Conservation (phyloP, 306 rosid species). For the Cucumis cinereus region DNA sequence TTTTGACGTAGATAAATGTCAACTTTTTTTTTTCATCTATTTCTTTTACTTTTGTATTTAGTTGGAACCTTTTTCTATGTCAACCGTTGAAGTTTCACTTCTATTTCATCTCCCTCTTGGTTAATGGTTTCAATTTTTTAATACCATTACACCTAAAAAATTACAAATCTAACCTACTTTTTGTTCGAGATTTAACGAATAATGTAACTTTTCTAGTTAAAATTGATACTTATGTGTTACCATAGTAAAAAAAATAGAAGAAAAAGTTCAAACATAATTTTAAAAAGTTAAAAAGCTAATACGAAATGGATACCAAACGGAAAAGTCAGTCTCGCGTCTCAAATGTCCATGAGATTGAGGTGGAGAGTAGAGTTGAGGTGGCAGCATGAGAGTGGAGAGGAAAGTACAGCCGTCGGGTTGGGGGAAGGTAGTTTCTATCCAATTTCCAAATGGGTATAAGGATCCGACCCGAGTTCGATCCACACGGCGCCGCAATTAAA, state of each 20-base stretch:
- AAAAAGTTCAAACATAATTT: too few relatives aligned
- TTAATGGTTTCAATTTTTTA: neutral
- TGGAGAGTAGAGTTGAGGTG: neutral
- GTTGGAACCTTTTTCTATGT: neutral
- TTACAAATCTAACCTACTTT: neutral
- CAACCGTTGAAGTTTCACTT: neutral
- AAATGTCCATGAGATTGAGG: too few relatives aligned
- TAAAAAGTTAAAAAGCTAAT: too few relatives aligned
- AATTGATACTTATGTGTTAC: too few relatives aligned
- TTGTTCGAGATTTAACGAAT: too few relatives aligned
- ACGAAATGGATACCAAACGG: too few relatives aligned
- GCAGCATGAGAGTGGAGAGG: neutral
- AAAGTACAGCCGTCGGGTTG: neutral
- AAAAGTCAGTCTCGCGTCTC: too few relatives aligned
- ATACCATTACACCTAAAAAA: neutral
- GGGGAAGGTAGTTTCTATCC: neutral
- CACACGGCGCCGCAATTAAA: neutral
- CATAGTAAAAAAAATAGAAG: too few relatives aligned
- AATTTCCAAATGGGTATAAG: neutral
- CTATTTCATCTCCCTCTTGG: neutral
- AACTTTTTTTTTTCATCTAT: neutral
- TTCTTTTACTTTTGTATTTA: neutral
- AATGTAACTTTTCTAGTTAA: too few relatives aligned
- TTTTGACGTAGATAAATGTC: neutral
- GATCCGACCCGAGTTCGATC: neutral